Percentiles rank a stretch among this genome's conserved stretches.
Evolutionary conservation across 345 rosid genomes (phyloP).

Genomic region (Corymbia maculata): DNA sequence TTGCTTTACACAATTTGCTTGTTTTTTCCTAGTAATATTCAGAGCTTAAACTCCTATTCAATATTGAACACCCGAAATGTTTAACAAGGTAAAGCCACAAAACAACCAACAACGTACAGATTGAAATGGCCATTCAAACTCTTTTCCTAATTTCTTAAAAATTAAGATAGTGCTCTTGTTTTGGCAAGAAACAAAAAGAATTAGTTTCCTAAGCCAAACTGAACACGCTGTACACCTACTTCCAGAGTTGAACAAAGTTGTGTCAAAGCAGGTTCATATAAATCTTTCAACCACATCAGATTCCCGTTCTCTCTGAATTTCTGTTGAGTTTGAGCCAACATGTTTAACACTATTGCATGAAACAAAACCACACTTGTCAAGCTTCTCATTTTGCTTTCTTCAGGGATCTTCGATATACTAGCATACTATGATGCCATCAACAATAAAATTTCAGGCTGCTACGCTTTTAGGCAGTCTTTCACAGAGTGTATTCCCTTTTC

Average conservation of each 20-base stretch:
- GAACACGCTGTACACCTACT: background rate
- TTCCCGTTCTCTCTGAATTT: background rate
- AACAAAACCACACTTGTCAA: background rate
- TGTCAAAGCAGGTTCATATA: background rate
- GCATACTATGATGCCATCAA: background rate
- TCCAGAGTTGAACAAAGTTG: background rate
- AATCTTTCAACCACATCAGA: background rate
- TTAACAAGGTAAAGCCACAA: background rate
- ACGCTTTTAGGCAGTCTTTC: background rate
- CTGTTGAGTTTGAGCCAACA: background rate
- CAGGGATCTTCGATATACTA: background rate
- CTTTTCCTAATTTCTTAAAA: background rate
- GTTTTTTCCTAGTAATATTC: background rate
- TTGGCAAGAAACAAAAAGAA: background rate
- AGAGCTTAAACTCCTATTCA: background rate
- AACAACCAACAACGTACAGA: background rate
- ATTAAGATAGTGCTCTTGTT: background rate
- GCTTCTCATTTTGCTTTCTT: background rate
- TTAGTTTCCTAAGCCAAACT: background rate
- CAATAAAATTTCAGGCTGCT: background rate
- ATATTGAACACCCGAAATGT: background rate
- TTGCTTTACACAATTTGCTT: background rate
- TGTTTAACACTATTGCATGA: background rate
- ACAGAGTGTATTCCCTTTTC: background rate
- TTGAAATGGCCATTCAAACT: background rate